Evolutionary conservation across 2,329 filamentous ascomycete species (phyloP), one percentile per base, ranked within the genome.

Genomic region (Penicillium vulpinum): DNA sequence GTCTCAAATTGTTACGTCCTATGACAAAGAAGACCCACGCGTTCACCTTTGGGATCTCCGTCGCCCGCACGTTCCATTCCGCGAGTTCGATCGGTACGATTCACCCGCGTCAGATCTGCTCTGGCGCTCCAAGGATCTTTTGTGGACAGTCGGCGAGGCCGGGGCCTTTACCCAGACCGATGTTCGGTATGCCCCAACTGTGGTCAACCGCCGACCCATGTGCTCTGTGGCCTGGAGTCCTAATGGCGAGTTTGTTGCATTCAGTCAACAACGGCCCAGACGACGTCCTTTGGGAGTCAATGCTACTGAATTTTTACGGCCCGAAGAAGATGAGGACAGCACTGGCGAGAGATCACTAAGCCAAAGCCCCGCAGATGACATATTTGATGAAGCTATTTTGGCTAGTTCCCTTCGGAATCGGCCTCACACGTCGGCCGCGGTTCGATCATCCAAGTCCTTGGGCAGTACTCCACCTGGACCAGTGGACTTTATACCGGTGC

Each of bases 1-100:
- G 56, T 87, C 83, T 10, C 85, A 88, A 63, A 67, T 88, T 26
- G 83, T 83, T 38, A 86, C 85, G 3, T 81, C 82, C 5, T 88
- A 88, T 67, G 83, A 86, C 65, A 79, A 82, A 50, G 80, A 85
- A 60, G 83, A 87, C 67, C 79, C 85, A 0, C 75, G 82, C 33
- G 75, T 87, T 51, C 85, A 88, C 64, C 72, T 88, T 4, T 88
- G 85, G 85, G 85, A 88, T 69, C 80, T 88, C 61, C 81, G 84
- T 36, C 78, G 85, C 33, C 84, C 85, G 6, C 77, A 81, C 62
- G 72, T 88, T n/a, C 85, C 85, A 0, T 86, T 84, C 64, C 79
- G 83, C 40, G 85, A 87, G 65, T 79, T 88, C 60, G 78, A 81
- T 66, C 80, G 80, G 54, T 83, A 85, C 64, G 74, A 78, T 46